Evolutionary conservation across 129 eudicot genomes (phyloP).

Genomic region (Centrapalus pauciflorus): DNA sequence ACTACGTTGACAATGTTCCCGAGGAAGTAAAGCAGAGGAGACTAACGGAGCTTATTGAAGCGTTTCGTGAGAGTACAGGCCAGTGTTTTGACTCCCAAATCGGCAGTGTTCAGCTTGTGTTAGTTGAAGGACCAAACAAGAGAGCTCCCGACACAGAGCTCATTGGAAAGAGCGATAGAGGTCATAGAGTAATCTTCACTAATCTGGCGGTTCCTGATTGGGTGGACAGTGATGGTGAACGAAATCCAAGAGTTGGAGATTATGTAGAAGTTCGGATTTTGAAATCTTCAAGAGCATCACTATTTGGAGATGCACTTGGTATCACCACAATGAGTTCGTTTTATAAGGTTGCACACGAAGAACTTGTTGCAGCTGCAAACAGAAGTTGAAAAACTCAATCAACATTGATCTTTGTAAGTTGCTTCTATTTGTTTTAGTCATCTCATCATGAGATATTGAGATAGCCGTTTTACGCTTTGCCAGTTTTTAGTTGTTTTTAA

Average conservation of each 20-base stretch:
- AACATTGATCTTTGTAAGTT: constrained; percentile 20
- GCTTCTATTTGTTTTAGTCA: not conserved
- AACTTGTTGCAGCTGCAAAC: constrained; percentile 45
- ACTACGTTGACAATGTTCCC: constrained; percentile 78
- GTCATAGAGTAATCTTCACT: constrained; percentile 70
- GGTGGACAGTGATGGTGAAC: constrained; percentile 39
- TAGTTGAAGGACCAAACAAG: constrained; percentile 96
- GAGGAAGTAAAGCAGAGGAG: constrained; percentile 82
- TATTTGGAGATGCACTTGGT: constrained; percentile 77
- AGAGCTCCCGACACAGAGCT: constrained; percentile 95
- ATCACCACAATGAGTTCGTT: constrained; percentile 76
- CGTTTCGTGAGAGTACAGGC: constrained; percentile 88
- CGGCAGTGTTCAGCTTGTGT: constrained; percentile 73
- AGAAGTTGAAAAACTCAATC: constrained; percentile 27
- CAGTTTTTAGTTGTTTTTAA: constrained; percentile 1
- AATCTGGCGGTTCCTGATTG: constrained; percentile 52
- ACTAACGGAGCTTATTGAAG: constrained; percentile 75
- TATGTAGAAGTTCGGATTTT: constrained; percentile 71
- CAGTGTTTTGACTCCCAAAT: constrained; percentile 75
- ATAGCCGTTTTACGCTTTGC: not conserved
- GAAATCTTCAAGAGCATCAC: constrained; percentile 82
- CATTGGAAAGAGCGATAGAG: constrained; percentile 97
- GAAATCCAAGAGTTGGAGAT: constrained; percentile 76
- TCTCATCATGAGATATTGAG: no score
- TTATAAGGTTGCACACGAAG: constrained; percentile 42